Conservation (phyloP, 2,329 filamentous ascomycete species). For the Neophaeococcomyces aloes region DNA sequence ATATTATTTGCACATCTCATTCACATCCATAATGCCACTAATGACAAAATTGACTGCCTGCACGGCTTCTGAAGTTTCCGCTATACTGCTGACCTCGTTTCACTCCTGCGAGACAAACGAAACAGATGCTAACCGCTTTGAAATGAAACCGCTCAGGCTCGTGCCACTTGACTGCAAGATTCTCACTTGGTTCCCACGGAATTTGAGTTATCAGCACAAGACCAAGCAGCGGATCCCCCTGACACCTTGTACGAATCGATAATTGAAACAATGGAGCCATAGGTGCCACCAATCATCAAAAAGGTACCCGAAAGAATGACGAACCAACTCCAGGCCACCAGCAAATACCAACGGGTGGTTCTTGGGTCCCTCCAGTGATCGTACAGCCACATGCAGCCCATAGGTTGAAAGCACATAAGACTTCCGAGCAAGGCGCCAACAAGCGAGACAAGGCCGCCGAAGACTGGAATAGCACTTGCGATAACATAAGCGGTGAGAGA, state of each 20-base stretch:
- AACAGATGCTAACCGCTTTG: no score
- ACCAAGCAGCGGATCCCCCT: conserved; percentile 8
- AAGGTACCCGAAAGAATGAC: conserved; percentile 38
- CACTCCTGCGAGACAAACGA: no score
- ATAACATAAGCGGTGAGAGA: conserved; percentile 58
- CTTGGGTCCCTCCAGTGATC: conserved; percentile 34
- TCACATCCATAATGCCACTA: no score
- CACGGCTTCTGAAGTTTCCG: no score
- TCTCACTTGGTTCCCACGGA: no score
- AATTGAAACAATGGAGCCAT: conserved; percentile 25
- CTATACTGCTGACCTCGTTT: no score
- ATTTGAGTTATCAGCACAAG: conserved; percentile 13
- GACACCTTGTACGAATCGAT: conserved; percentile 17
- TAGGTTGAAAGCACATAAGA: conserved; percentile 39
- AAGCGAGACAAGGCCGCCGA: conserved; percentile 55
- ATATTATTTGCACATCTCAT: no score
- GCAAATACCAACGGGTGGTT: conserved; percentile 27
- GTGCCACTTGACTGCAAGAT: no score
- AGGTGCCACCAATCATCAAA: conserved; percentile 39
- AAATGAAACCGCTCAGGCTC: no score
- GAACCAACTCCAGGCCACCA: conserved; percentile 31
- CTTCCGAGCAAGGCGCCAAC: conserved; percentile 54
- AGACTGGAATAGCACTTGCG: conserved; percentile 58
- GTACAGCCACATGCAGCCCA: conserved; percentile 43
- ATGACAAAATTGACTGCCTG: no score